Base-by-base conservation (phyloP, 805 yeast genomes). In the Candida boleticola region DNA sequence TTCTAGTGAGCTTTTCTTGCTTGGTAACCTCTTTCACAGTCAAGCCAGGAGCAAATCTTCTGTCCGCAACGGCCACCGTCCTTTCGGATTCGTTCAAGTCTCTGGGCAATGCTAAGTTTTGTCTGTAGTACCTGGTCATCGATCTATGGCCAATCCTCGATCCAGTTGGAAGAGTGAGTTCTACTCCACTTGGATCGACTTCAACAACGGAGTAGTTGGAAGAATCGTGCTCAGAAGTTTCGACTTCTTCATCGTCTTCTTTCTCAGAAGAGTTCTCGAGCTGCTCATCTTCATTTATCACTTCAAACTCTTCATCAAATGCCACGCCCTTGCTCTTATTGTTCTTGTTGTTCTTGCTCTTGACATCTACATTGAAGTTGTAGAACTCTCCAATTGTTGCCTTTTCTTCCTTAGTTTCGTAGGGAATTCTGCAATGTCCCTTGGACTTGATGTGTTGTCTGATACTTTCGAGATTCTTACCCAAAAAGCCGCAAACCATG, bases 101-200 rank as follows among this genome's bases (percentile, higher is more conserved):
- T 9, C 53, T 39, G 4, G 58, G 52, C 6, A 49, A 40, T 1
- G 57, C 50, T 23, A 55, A 39, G 47, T 79, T 78, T 62, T 86
- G 96, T 56, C 85, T 81, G 62, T 82, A 82, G 57, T 79, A 82
- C 47, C 92, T 72, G 39, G 78, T 76, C 53, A 86, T 68, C 1
- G 89, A 73, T 49, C 98, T 73, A 60, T 92, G 97, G 0, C 96
- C 96, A 1, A 86, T 78, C 36, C 81, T 79, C 3, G 79, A 64
- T 2, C 97, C 97, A 17, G 83, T 76, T 2, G 96, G 93, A 34
- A 90, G 69, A 3, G 80, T 74, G 31, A 89, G 63, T 53, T 85
- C 89, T 27, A 74, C 74, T 3, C 89, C 89, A 6, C 74, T 74
- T 41, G 64, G 71, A 54, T 79, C 83, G n/a, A 76, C 59, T 23